A percentile compares a stretch with the other conserved stretches of the same genome.
Evolutionary conservation across 2,329 filamentous ascomycete species (phyloP).

Genomic region (Cladosporium sp.): DNA sequence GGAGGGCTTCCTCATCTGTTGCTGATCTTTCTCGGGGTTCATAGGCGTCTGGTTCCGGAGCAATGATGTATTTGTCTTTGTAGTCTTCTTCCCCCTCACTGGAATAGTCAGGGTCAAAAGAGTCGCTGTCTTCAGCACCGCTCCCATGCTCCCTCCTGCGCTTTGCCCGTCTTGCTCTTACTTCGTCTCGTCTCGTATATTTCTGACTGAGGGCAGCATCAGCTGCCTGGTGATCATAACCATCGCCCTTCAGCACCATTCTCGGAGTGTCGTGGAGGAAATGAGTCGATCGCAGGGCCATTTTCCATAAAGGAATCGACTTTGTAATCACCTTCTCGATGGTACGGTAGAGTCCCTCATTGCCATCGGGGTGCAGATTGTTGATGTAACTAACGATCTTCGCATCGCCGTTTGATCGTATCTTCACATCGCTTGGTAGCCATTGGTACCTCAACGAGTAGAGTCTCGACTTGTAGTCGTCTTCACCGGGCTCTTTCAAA

Average conservation of each 20-base stretch:
- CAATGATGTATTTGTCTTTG: neutral
- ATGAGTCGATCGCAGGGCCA: slow-evolving; percentile 8
- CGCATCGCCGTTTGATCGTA: slow-evolving; percentile 14
- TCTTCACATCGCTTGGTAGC: slow-evolving; percentile 25
- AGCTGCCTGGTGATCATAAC: neutral
- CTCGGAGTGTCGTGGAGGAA: neutral
- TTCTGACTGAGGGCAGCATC: too few species aligned
- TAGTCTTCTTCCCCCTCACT: neutral
- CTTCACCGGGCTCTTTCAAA: neutral
- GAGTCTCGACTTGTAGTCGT: too few species aligned
- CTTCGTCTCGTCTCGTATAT: too few species aligned
- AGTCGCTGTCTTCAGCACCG: too few species aligned
- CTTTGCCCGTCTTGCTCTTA: too few species aligned
- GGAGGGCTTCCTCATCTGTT: neutral
- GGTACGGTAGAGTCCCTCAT: slow-evolving; percentile 21
- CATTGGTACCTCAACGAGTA: slow-evolving; percentile 27
- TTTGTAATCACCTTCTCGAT: slow-evolving; percentile 25
- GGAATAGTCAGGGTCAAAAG: too few species aligned
- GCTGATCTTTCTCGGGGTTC: neutral
- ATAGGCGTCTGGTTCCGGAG: neutral
- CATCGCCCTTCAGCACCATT: neutral
- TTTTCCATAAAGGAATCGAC: slow-evolving; percentile 26
- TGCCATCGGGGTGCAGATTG: slow-evolving; percentile 24
- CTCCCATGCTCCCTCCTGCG: too few species aligned
- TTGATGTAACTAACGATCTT: slow-evolving; percentile 30